phyloP scores from a whole-genome alignment of 306 rosid species.

The Pterocarpus santalinus region DNA sequence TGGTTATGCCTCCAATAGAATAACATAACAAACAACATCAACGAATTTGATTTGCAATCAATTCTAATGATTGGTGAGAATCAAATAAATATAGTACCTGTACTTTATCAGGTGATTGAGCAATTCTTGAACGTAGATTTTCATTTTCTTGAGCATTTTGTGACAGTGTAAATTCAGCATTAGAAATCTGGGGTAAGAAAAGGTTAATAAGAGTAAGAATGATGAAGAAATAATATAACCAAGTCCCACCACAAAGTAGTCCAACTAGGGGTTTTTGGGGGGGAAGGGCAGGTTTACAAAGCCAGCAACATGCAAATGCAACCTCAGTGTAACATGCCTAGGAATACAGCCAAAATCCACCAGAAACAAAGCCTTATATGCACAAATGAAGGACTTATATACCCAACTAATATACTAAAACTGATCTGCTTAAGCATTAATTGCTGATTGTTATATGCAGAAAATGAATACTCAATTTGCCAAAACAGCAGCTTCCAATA shows the following conservation, averaged over 20 bases:
- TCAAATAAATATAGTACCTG: conserved; percentile 60
- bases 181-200: conserved; percentile 67
- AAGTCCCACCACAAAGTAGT: background rate
- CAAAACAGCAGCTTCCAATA: background rate
- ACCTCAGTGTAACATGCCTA: too few relatives aligned
- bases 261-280: background rate
- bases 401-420: too few relatives aligned
- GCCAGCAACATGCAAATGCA: too few relatives aligned
- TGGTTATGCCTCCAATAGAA: conserved; percentile 11
- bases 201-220: conserved; percentile 2
- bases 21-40: conserved; percentile 21
- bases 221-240: conserved; percentile 7
- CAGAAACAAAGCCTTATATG: too few relatives aligned
- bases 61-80: background rate
- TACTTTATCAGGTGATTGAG: conserved; percentile 91
- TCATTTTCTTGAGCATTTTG: conserved; percentile 84
- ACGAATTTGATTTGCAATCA: background rate
- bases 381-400: too few relatives aligned
- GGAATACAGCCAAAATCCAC: too few relatives aligned
- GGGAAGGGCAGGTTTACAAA: too few relatives aligned
- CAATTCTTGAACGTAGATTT: conserved; percentile 78
- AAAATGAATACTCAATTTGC: background rate
- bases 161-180: conserved; percentile 73
- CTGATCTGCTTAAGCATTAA: conserved; percentile 18
- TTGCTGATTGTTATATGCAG: background rate